phyloP scores from a whole-genome alignment of 1,284 basidiomycete genomes.

The Athelia psychrophila region DNA sequence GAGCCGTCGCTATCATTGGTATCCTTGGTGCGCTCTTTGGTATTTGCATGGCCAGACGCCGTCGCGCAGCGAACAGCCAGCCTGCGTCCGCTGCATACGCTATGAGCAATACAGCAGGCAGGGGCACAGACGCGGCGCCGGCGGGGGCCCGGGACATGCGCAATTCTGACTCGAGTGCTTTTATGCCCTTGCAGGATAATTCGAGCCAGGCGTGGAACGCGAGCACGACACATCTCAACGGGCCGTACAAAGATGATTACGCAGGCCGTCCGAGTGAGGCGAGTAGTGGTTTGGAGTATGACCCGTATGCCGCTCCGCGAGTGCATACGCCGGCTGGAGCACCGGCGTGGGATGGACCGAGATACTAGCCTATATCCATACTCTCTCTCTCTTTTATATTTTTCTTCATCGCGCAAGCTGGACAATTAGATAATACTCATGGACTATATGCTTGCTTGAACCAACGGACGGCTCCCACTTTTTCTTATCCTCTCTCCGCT shows the following conservation, averaged over 20 bases:
- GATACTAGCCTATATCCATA: too few species aligned
- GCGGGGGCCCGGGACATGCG: constrained; percentile 24
- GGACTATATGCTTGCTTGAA: too few species aligned
- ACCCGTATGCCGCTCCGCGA: neutral
- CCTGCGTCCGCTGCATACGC: neutral
- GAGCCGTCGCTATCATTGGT: constrained; percentile 20
- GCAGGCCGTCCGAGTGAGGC: neutral
- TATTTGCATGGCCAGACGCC: constrained; percentile 22
- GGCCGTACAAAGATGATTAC: neutral
- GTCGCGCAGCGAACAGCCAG: constrained; percentile 21
- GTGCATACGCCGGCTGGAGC: too few species aligned
- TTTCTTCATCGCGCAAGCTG: too few species aligned
- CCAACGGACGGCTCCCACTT: too few species aligned
- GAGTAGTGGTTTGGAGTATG: neutral
- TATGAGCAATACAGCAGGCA: neutral
- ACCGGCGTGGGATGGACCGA: too few species aligned
- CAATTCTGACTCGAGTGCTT: constrained; percentile 54
- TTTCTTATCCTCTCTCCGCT: too few species aligned
- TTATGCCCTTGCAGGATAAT: constrained; percentile 56
- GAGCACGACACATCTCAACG: constrained; percentile 36
- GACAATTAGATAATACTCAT: too few species aligned
- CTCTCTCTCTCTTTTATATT: too few species aligned
- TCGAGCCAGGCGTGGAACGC: constrained; percentile 49
- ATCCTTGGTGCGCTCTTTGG: constrained; percentile 25
- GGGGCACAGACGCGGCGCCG: neutral